Evolutionary conservation across 225 moss, liverwort and hornwort genomes (phyloP).

Genomic region (Marchantia polymorpha): DNA sequence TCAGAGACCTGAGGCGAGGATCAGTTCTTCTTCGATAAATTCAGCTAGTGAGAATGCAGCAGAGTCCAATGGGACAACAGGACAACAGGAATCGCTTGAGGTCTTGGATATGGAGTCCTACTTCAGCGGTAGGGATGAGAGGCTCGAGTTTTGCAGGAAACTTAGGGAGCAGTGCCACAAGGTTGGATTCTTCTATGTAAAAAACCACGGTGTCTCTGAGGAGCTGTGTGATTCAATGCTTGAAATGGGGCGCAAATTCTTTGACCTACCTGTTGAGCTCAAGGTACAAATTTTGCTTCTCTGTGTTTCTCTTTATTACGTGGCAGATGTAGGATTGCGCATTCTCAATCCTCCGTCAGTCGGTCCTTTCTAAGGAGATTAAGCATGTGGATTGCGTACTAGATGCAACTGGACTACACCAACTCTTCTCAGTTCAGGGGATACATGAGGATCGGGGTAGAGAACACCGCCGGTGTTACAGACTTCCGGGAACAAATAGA

Average conservation of each 20-base stretch:
- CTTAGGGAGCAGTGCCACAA: constrained; percentile 57
- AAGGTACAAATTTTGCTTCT: constrained; percentile 42
- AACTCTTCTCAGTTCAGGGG: constrained; percentile 68
- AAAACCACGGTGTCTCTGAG: constrained; percentile 54
- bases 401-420: constrained; percentile 57
- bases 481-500: constrained; percentile 71
- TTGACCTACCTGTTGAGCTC: constrained; percentile 43
- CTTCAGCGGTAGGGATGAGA: constrained; percentile 37
- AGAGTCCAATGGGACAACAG: neutral
- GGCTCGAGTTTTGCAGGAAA: constrained; percentile 30
- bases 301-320: no score
- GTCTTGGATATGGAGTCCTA: constrained; percentile 59
- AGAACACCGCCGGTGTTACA: constrained; percentile 60
- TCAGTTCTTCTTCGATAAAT: neutral
- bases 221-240: constrained; percentile 49
- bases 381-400: constrained; percentile 30
- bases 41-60: neutral
- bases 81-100: constrained; percentile 14
- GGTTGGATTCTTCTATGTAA: constrained; percentile 64
- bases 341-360: neutral
- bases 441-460: constrained; percentile 67
- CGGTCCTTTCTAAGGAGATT: neutral
- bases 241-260: constrained; percentile 38
- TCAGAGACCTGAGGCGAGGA: neutral
- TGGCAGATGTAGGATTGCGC: neutral